Percentiles rank a stretch among this genome's conserved stretches.
phyloP scores from a whole-genome alignment of 2,329 filamentous ascomycete genomes.

The Akanthomyces uredinophilus region DNA sequence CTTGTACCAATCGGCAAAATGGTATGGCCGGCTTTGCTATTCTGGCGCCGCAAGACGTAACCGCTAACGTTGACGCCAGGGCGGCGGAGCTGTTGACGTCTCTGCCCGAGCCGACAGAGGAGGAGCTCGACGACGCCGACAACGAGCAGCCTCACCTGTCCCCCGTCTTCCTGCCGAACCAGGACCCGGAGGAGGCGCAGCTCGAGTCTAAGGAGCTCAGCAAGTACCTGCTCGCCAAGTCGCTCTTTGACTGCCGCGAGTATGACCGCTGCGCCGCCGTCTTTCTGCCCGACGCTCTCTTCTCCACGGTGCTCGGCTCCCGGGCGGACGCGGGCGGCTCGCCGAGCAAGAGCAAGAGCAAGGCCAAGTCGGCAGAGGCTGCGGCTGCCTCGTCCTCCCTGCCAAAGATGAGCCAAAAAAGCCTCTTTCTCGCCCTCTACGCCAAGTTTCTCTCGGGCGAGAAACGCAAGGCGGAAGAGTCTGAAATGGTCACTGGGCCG shows the following conservation, averaged over 20 bases:
- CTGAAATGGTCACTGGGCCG: conserved; percentile 94
- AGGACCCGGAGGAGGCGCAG: conserved; percentile 65
- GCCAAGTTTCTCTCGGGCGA: conserved; percentile 90
- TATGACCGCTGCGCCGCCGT: conserved; percentile 89
- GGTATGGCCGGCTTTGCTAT: conserved; percentile 47
- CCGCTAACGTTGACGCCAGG: conserved; percentile 45
- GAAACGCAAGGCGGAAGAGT: conserved; percentile 93
- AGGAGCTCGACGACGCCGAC: conserved; percentile 39
- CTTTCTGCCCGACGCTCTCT: conserved; percentile 74
- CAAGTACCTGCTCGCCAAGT: conserved; percentile 85
- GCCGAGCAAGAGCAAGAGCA: conserved; percentile 59
- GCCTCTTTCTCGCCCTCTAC: conserved; percentile 86
- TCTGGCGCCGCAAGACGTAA: not conserved
- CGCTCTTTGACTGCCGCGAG: conserved; percentile 91
- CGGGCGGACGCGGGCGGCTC: conserved; percentile 36
- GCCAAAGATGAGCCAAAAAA: conserved; percentile 75
- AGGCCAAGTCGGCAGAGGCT: conserved; percentile 20
- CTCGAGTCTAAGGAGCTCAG: conserved; percentile 76
- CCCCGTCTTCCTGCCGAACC: conserved; percentile 48
- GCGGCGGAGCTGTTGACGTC: conserved; percentile 89
- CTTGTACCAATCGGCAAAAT: conserved; percentile 94
- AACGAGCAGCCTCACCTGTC: conserved; percentile 35
- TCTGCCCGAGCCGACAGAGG: conserved; percentile 58
- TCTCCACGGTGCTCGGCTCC: conserved; percentile 59
- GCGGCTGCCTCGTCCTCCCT: conserved; percentile 28